Conservation (phyloP, 2,329 filamentous ascomycete genomes). For the Aspergillus vadensis region DNA sequence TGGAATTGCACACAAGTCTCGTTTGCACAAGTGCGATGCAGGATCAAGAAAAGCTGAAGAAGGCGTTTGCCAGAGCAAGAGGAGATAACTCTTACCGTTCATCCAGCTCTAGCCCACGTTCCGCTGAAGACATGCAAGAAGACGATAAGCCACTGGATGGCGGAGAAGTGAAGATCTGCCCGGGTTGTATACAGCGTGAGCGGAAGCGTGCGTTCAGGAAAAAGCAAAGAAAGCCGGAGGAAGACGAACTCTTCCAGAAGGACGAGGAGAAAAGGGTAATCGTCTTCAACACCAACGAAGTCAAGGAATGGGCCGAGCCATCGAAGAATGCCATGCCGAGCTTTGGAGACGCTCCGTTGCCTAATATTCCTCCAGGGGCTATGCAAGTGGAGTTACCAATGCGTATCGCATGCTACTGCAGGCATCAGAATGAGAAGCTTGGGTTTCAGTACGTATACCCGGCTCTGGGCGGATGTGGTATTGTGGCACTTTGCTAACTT, state of each 20-base stretch:
- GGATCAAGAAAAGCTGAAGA: constrained; percentile 64
- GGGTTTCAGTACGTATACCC: constrained; percentile 66
- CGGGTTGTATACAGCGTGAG: constrained; percentile 88
- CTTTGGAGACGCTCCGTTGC: constrained; percentile 36
- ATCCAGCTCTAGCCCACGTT: constrained; percentile 41
- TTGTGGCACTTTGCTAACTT: constrained; percentile 22
- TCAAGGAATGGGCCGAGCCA: constrained; percentile 77
- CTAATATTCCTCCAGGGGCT: constrained; percentile 54
- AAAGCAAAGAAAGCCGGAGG: constrained; percentile 89
- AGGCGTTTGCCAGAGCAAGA: constrained; percentile 64
- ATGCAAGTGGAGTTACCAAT: constrained; percentile 84
- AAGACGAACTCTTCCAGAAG: constrained; percentile 82
- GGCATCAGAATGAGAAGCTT: constrained; percentile 89
- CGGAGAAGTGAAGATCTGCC: constrained; percentile 90
- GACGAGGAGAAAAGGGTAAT: constrained; percentile 81
- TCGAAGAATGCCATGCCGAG: constrained; percentile 56
- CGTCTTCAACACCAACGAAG: constrained; percentile 86
- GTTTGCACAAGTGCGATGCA: constrained; percentile 94
- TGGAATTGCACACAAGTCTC: constrained; percentile 77
- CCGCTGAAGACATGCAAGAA: constrained; percentile 59
- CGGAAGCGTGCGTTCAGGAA: constrained; percentile 88
- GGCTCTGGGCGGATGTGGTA: not conserved
- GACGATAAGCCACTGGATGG: constrained; percentile 78
- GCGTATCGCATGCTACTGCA: constrained; percentile 96
- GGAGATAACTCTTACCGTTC: constrained; percentile 43